Base-by-base conservation (phyloP, 768 basidiomycete species). In the Rhizopogon vulgaris region DNA sequence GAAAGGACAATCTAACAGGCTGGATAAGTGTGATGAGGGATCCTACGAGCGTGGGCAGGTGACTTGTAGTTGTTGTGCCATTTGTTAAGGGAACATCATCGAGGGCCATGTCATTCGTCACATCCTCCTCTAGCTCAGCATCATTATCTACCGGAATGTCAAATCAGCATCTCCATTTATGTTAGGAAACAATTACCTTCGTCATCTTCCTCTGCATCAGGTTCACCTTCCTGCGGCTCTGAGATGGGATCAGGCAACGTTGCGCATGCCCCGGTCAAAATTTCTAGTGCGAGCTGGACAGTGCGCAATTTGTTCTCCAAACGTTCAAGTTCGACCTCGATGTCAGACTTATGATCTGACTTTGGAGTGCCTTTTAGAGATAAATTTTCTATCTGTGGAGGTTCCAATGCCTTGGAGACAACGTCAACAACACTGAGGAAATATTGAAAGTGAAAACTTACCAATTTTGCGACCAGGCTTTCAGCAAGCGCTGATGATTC, bases 231-330 rank as follows among this genome's bases (percentile, higher is more conserved):
- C 15, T 64, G 63, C 0, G 61, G 56, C 27, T 63, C 67, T 40
- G 74, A 70, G 49, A 84, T 82, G 15, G 86, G 82, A 59, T 92
- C 90, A 4, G 90, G 90, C 38, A 96, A 70, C 6, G 84, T 90
- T 17, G 93, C 93, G 63, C 90, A 96, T n/a, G 79, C 73, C 28
- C 87, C 87, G 0, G 92, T 94, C 56, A 96, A 67, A 45, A 96
- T 82, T 69, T 97, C 94, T 25, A 96, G 73, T n/a, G 87, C 82
- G 30, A 94, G 76, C 56, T 88, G 86, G 10, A 90, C 76, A 1
- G 87, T 87, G 58, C 84, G 77, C 48, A 96, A 66, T 50, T 71
- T 78, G 14, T 73, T 71, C 68, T 97, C 94, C 12, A 93, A 71
- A 27, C 71, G 71, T 54, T 90, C 87, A 2, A 96, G 76, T 59